Base-by-base conservation (phyloP, 140 eudicot species). In the Flaveria floridana region DNA sequence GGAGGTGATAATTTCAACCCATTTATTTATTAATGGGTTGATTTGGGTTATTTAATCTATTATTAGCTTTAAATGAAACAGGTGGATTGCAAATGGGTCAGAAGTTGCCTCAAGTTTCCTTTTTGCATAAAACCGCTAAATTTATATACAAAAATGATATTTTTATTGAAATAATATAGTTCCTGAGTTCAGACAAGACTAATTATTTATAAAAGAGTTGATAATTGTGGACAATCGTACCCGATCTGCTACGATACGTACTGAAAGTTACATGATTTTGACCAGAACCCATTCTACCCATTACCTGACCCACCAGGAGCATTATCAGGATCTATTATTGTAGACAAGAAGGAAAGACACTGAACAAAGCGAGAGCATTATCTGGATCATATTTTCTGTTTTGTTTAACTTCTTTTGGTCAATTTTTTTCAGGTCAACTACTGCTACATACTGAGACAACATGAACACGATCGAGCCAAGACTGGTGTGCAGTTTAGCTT, bases 401-500 rank as follows among this genome's bases (percentile, higher is more conserved):
- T 20, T 39, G 30, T 74, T 15, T 65, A 21, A 76, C 79, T 7
- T 11, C 0, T 19, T 67, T 42, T 57, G 70, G 56, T 46, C 34
- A 46, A 34, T 15, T 4, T 63, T 72, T 48, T 14, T 68, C 85
- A 90, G 97, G 90, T 94, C 16, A 94, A 94, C 85, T 94, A 94
- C 80, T 88, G 97, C 79, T 72, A 94, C 83, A 88, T 90, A 69
- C 76, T 94, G 81, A 85, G 72, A 65, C 88, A 87, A 73, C 86
- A 79, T 3, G 92, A 81, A 70, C 87, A 85, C 7, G 99, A 94
- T 71, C 86, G 78, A 74, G 97, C 95, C 76, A 90, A 87, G 84
- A 88, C 95, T 12, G 99, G 97, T n/a, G 81, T 94, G 82, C 96
- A 88, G 78, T 90, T 94, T 72, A 81, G 95, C 91, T 94, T 94